Evolutionary conservation across 192 early-diverging fungal species (phyloP).

Genomic region (Coemansia umbellata): DNA sequence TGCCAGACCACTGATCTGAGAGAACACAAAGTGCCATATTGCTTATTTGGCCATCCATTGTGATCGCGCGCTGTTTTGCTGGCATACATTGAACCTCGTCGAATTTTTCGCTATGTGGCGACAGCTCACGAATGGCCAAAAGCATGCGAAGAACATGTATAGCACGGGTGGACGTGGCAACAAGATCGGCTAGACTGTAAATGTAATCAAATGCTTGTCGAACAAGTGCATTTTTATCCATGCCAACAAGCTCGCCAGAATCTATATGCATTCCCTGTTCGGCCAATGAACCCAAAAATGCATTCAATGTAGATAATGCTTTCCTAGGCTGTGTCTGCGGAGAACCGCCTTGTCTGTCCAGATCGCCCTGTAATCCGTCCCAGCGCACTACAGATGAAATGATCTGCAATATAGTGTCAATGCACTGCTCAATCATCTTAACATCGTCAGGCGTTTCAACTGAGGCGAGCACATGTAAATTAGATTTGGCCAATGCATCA

Average conservation of each 20-base stretch:
- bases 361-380: slow-evolving; percentile 33
- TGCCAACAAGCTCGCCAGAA: slow-evolving; percentile 9
- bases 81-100: slow-evolving; percentile 3
- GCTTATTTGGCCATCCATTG: slow-evolving; percentile 45
- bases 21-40: slow-evolving; percentile 22
- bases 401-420: slow-evolving; percentile 32
- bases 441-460: slow-evolving; percentile 17
- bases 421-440: slow-evolving; percentile 11
- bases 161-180: slow-evolving; percentile 12
- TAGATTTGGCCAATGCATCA: neutral
- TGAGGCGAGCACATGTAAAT: neutral
- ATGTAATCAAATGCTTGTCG: slow-evolving; percentile 44
- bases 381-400: slow-evolving; percentile 22
- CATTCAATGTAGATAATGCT: neutral
- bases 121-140: slow-evolving; percentile 11
- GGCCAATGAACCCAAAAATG: slow-evolving; percentile 28
- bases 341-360: neutral
- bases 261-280: slow-evolving; percentile 23
- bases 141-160: slow-evolving; percentile 34
- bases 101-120: neutral
- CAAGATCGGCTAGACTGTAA: slow-evolving; percentile 2
- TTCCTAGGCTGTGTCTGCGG: neutral
- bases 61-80: slow-evolving; percentile 8
- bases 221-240: slow-evolving; percentile 10
- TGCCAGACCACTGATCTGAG: slow-evolving; percentile 10